Evolutionary conservation across 805 yeast genomes (phyloP), one percentile per base, ranked within the genome.

Genomic region (Yarrowia divulgata): DNA sequence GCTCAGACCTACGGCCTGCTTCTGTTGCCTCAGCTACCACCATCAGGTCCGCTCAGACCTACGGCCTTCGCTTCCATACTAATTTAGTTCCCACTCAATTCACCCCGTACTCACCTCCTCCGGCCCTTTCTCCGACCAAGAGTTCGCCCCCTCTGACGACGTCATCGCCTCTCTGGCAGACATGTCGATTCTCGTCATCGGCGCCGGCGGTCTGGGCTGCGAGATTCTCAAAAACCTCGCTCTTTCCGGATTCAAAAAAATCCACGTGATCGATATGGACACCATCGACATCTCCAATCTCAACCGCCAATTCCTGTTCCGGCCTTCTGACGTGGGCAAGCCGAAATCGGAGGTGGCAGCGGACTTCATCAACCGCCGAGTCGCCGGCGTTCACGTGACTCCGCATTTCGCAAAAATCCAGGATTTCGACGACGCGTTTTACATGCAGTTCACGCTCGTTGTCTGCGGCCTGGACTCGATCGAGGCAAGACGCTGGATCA

Each of bases 401-500:
- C 87, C 97, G 1, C 85, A 87, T 77, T 87, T 82, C 73, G 85
- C 88, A 10, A 86, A 83, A 73, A 87, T 94, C 70, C 90, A 88
- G 72, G 88, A 88, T 71, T 85, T 88, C 73, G 83, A 85, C 45
- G 80, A 80, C 18, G 85, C 82, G 0, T 95, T 87, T 74, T 91
- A 91, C 77, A 76, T 79, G 72, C 85, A 85, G 72, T 94, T 93
- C 76, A 83, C 86, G 9, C 81, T 91, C 50, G 86, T 95, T 0
- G 83, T 94, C 1, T 91, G 97, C 71, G 98, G 98, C 0, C 81
- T 94, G 62, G 99, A 94, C 77, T 87, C 90, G 64, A 88, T 95
- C 7, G 94, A 89, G 74, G 97, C 98, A 0, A 82, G 99, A 45
- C 80, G 98, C 62, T 93, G 97, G 94, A 89, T 94, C 71, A 94